phyloP scores from a whole-genome alignment of 495 filamentous ascomycete species.

The Ascodesmis nigricans region DNA sequence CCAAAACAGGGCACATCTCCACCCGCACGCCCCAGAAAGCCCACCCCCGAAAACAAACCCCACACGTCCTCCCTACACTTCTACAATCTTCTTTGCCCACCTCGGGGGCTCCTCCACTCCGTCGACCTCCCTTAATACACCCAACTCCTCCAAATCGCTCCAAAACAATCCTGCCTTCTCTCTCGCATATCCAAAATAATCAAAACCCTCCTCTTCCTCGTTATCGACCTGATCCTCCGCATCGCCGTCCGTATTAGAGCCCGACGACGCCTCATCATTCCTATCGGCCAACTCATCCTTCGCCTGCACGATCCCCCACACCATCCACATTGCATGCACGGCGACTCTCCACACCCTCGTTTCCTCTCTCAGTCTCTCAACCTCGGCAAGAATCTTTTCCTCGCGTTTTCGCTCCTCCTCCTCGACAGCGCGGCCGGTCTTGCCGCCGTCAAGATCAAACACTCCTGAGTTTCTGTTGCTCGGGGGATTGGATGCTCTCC shows the following conservation, averaged over 20 bases:
- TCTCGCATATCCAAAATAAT: conserved; percentile 80
- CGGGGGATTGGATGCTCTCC: conserved; percentile 19
- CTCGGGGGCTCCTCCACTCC: conserved; percentile 56
- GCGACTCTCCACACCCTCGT: conserved; percentile 65
- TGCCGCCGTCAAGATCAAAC: conserved; percentile 50
- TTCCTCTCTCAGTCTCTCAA: conserved; percentile 50
- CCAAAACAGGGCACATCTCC: no score
- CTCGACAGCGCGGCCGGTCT: conserved; percentile 31
- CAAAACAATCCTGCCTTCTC: conserved; percentile 82
- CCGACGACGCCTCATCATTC: conserved; percentile 1
- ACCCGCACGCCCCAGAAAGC: no score
- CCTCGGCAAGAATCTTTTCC: conserved; percentile 35
- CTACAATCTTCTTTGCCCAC: no score
- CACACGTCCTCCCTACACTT: no score
- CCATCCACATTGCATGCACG: conserved; percentile 76
- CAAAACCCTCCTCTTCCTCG: conserved; percentile 48
- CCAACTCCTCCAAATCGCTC: conserved; percentile 60
- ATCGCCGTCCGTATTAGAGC: background rate
- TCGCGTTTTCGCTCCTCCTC: conserved; percentile 40
- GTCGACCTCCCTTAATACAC: conserved; percentile 39
- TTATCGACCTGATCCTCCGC: conserved; percentile 26
- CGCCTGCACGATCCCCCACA: conserved; percentile 92
- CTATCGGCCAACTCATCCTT: conserved; percentile 30
- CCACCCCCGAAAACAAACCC: no score
- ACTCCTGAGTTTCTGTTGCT: conserved; percentile 14